Conservation (phyloP, 2,329 filamentous ascomycete genomes). For the Corynespora cassiicola region DNA sequence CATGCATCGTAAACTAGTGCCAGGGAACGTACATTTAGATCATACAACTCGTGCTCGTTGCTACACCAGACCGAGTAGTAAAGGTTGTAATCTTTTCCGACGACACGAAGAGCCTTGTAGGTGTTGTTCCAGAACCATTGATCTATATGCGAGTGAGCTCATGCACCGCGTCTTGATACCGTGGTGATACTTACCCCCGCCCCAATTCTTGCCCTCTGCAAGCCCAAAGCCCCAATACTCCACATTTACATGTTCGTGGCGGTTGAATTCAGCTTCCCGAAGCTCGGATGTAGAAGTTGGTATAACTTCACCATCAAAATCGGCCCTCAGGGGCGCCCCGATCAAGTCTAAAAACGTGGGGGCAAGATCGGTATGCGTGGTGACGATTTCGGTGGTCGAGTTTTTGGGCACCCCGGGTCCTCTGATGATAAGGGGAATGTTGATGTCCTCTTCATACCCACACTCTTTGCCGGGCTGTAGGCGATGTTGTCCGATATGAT, state of each 20-base stretch:
- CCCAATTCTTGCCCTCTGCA: constrained; percentile 23
- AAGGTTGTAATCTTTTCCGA: constrained; percentile 63
- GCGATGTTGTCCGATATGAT: constrained; percentile 50
- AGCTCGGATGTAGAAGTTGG: constrained; percentile 30
- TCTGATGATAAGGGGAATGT: constrained; percentile 49
- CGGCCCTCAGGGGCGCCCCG: constrained; percentile 35
- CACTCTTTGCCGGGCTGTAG: constrained; percentile 50
- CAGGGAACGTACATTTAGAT: constrained; percentile 57
- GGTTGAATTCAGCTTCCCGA: constrained; percentile 1
- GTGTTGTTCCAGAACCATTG: constrained; percentile 66
- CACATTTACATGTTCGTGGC: constrained; percentile 47
- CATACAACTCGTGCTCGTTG: constrained; percentile 71
- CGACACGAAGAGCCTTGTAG: constrained; percentile 66
- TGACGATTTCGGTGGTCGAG: constrained; percentile 26
- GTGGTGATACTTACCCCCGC: constrained; percentile 1
- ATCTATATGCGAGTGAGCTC: no score
- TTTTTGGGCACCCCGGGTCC: constrained; percentile 44
- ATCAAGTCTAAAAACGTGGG: constrained; percentile 46
- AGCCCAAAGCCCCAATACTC: constrained; percentile 50
- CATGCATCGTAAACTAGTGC: constrained; percentile 2
- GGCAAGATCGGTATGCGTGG: constrained; percentile 49
- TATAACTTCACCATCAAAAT: constrained; percentile 47
- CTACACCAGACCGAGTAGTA: constrained; percentile 75
- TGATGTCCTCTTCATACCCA: constrained; percentile 51
- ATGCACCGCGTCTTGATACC: neutral